Conservation (phyloP, 2,329 filamentous ascomycete genomes). For the Dothideomycetes sp. region DNA sequence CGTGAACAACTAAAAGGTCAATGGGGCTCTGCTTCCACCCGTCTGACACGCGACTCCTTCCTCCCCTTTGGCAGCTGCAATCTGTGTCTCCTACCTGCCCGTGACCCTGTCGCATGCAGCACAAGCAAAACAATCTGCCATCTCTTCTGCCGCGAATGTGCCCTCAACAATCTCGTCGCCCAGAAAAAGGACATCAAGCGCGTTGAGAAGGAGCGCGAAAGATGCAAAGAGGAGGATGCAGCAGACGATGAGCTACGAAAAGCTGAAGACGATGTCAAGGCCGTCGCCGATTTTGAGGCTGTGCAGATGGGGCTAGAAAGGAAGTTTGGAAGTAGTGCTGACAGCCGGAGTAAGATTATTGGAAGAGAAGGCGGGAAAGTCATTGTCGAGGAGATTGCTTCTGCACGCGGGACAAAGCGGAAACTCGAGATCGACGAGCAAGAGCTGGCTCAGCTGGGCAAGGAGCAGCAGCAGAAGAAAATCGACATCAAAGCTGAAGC, state of each 20-base stretch:
- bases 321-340: constrained; percentile 22
- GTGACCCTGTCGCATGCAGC: constrained; percentile 71
- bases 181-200: constrained; percentile 89
- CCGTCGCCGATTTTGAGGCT: constrained; percentile 72
- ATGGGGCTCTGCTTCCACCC: constrained; percentile 76
- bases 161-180: constrained; percentile 76
- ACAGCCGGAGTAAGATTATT: constrained; percentile 32
- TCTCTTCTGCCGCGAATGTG: constrained; percentile 92
- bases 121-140: constrained; percentile 50
- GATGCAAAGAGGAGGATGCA: constrained; percentile 50
- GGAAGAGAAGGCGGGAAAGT: constrained; percentile 26
- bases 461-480: constrained; percentile 60
- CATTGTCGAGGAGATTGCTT: constrained; percentile 17
- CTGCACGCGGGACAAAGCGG: constrained; percentile 48
- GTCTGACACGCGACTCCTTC: constrained; percentile 81
- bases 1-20: constrained; percentile 67
- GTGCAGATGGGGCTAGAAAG: constrained; percentile 56
- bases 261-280: constrained; percentile 57
- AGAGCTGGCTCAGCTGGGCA: constrained; percentile 60
- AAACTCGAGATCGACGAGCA: constrained; percentile 74
- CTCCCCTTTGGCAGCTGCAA: constrained; percentile 82
- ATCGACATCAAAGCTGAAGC: constrained; percentile 50
- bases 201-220: constrained; percentile 50
- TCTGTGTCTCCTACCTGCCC: constrained; percentile 72
- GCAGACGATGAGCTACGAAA: constrained; percentile 52